Percentiles rank a stretch among this genome's conserved stretches.
Conservation (phyloP, 202 grass and related monocot species). For the Thinopyrum obtusiflorum region DNA sequence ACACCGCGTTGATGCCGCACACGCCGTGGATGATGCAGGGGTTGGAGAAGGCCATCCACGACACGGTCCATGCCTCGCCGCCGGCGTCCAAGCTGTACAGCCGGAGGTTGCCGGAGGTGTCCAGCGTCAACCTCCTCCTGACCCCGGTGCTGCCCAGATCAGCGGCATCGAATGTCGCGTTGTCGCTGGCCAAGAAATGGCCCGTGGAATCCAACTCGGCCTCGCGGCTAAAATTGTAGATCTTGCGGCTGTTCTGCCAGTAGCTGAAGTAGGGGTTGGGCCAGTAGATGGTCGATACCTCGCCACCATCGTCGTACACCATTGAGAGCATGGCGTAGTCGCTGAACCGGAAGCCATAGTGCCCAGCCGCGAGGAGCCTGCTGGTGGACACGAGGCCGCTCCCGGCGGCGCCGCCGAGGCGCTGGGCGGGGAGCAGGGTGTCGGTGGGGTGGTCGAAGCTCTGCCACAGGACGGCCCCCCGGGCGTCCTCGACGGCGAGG, state of each 20-base stretch:
- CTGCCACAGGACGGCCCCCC: slow-evolving; percentile 40
- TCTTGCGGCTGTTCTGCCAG: slow-evolving; percentile 39
- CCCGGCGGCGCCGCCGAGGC: not conserved
- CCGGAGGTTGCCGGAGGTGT: slow-evolving; percentile 59
- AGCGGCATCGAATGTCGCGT: slow-evolving; percentile 27
- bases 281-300: slow-evolving; percentile 59
- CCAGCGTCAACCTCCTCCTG: slow-evolving; percentile 49
- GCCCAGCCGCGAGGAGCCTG: not conserved
- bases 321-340: slow-evolving; percentile 46
- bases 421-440: slow-evolving; percentile 56
- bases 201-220: slow-evolving; percentile 34
- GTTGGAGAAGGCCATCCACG: slow-evolving; percentile 39
- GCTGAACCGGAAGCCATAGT: slow-evolving; percentile 36
- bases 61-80: slow-evolving; percentile 26
- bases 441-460: slow-evolving; percentile 62
- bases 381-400: slow-evolving; percentile 28
- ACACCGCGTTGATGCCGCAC: slow-evolving; percentile 58
- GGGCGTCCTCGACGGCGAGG: slow-evolving; percentile 46
- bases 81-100: slow-evolving; percentile 53
- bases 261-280: slow-evolving; percentile 41
- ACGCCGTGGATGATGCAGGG: slow-evolving; percentile 48
- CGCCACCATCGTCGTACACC: slow-evolving; percentile 31
- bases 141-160: slow-evolving; percentile 31
- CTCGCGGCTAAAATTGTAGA: slow-evolving; percentile 40
- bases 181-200: slow-evolving; percentile 40